Conservation (phyloP, 148 eudicot species). For the Polygonum aviculare region DNA sequence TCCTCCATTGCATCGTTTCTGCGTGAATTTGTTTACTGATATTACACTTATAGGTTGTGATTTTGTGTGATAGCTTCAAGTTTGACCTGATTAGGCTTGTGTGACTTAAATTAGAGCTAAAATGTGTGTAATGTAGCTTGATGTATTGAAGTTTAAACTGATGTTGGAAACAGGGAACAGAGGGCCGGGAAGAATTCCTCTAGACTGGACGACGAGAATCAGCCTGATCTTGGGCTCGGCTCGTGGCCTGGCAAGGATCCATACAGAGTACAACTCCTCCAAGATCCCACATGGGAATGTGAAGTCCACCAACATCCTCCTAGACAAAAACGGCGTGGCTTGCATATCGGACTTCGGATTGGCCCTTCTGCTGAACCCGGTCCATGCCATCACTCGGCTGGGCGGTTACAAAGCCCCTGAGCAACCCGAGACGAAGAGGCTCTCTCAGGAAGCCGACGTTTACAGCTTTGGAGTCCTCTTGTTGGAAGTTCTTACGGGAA, state of each 20-base stretch:
- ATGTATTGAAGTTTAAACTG: not conserved
- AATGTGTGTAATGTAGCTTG: not conserved
- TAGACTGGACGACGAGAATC: conserved; percentile 95
- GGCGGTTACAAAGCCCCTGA: conserved; percentile 91
- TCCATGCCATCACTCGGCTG: conserved; percentile 63
- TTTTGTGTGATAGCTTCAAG: not conserved
- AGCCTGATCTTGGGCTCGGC: conserved; percentile 84
- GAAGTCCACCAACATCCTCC: conserved; percentile 71
- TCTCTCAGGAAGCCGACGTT: conserved; percentile 88
- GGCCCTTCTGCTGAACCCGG: conserved; percentile 68
- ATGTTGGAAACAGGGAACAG: conserved; percentile 45
- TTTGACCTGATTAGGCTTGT: too few species aligned
- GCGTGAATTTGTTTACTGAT: not conserved
- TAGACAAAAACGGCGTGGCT: conserved; percentile 75
- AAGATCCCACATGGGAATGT: conserved; percentile 90
- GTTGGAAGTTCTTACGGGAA: conserved; percentile 74
- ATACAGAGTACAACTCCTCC: conserved; percentile 54
- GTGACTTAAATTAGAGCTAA: not conserved
- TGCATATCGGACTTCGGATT: conserved; percentile 88
- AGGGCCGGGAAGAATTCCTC: conserved; percentile 89
- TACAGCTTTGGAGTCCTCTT: conserved; percentile 80
- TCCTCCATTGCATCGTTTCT: too few species aligned
- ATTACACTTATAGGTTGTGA: not conserved
- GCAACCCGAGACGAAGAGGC: conserved; percentile 54
- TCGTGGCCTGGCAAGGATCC: conserved; percentile 75